These are phyloP conservation scores for Nitzschia palea DNA, from an alignment of 108 stramenopile genomes.

Conservation along the genomic window DNA sequence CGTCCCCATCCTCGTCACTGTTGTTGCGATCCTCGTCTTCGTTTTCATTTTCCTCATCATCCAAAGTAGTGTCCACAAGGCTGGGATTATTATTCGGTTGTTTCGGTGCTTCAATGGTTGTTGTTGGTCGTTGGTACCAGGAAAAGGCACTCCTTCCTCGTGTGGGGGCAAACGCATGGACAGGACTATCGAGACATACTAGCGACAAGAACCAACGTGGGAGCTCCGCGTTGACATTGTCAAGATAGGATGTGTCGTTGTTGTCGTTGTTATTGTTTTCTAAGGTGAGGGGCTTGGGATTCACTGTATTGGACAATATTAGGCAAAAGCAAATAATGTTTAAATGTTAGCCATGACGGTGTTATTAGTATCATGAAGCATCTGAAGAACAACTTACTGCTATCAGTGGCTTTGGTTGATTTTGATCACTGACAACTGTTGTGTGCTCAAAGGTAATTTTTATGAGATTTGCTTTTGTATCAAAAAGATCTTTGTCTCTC, in stretches of 20 bases:
- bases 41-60: background rate
- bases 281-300: background rate
- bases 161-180: background rate
- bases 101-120: background rate
- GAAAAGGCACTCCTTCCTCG: slow-evolving; percentile 3
- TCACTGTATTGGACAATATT: background rate
- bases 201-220: slow-evolving; percentile 13
- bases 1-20: background rate
- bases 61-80: background rate
- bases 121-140: background rate
- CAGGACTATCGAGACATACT: background rate
- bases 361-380: too few relatives aligned
- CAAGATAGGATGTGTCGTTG: background rate
- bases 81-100: too few relatives aligned
- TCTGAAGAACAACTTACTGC: too few relatives aligned
- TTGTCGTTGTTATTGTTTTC: background rate
- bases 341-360: too few relatives aligned
- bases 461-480: too few relatives aligned
- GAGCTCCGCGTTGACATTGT: background rate
- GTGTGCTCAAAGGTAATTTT: too few relatives aligned
- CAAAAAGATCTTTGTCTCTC: too few relatives aligned
- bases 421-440: too few relatives aligned
- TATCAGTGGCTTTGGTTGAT: too few relatives aligned
- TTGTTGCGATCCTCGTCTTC: background rate
- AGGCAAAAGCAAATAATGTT: too few relatives aligned